These are phyloP conservation scores for Turnera subulata DNA, from an alignment of 345 rosid species.

Conservation along the genomic window DNA sequence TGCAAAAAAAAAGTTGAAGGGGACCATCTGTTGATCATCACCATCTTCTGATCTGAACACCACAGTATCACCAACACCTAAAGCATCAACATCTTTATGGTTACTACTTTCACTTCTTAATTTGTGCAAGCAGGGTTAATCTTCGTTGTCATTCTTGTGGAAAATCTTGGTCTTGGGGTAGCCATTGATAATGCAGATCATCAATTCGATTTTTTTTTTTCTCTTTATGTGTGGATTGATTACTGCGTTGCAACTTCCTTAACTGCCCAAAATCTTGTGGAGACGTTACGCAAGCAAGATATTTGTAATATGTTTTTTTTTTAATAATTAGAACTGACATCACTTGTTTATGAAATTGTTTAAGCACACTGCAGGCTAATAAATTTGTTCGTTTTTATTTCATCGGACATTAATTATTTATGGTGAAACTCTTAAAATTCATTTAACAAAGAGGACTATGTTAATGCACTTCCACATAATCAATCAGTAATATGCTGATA, in stretches of 20 bases:
- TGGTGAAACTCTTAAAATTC: no score
- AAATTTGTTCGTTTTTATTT: no score
- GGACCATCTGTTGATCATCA: constrained; percentile 16
- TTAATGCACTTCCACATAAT: no score
- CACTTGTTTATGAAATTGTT: no score
- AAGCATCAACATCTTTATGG: constrained; percentile 14
- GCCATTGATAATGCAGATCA: no score
- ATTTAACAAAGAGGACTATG: no score
- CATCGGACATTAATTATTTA: no score
- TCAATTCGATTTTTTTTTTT: no score
- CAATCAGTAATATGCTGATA: no score
- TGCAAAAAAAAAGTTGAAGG: constrained; percentile 16
- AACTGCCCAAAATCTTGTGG: not conserved
- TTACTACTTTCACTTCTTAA: constrained; percentile 12
- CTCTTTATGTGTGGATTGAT: no score
- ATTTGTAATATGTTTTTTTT: not conserved
- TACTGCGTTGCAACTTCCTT: constrained; percentile 8
- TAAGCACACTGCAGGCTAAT: no score
- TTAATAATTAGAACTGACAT: no score
- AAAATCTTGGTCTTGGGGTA: not conserved
- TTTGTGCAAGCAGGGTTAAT: not conserved
- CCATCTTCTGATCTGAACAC: not conserved
- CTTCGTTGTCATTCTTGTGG: not conserved
- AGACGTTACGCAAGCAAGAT: constrained; percentile 3
- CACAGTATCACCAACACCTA: not conserved